phyloP scores from a whole-genome alignment of 257 asterid genomes.

The Solanum neorickii region DNA sequence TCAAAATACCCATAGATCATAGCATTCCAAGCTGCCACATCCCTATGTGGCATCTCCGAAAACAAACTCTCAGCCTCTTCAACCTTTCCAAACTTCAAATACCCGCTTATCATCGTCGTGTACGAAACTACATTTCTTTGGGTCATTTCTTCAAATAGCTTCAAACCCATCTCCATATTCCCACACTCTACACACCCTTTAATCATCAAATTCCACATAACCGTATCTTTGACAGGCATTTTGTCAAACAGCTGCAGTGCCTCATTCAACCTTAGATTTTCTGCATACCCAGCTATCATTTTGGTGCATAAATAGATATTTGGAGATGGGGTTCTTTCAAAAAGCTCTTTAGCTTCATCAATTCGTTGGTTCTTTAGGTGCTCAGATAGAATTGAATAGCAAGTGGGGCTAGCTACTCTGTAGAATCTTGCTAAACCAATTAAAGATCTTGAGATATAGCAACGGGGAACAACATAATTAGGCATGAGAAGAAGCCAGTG shows the following conservation, averaged over 20 bases:
- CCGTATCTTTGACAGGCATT: conserved; percentile 56
- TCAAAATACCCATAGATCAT: conserved; percentile 62
- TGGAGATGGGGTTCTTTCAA: conserved; percentile 19
- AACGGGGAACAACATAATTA: neutral
- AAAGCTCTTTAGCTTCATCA: conserved; percentile 22
- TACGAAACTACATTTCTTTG: conserved; percentile 62
- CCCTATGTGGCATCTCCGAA: conserved; percentile 54
- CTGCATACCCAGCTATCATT: conserved; percentile 35
- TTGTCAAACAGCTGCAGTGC: conserved; percentile 66
- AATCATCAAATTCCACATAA: conserved; percentile 71
- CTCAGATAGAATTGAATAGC: conserved; percentile 13
- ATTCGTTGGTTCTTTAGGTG: conserved; percentile 23
- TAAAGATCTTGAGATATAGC: conserved; percentile 12
- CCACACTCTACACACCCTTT: conserved; percentile 67
- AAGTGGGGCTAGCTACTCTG: neutral
- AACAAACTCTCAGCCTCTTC: conserved; percentile 61
- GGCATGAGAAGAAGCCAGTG: neutral
- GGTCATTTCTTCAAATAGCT: conserved; percentile 58
- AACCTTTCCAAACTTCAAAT: conserved; percentile 44
- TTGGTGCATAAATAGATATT: conserved; percentile 51
- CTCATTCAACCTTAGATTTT: conserved; percentile 36
- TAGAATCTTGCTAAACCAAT: neutral
- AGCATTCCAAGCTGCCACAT: conserved; percentile 73
- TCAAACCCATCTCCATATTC: conserved; percentile 41
- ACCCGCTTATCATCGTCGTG: conserved; percentile 63